Evolutionary conservation across 1,284 basidiomycete genomes (phyloP).

Genomic region (Trichosporon sp.): DNA sequence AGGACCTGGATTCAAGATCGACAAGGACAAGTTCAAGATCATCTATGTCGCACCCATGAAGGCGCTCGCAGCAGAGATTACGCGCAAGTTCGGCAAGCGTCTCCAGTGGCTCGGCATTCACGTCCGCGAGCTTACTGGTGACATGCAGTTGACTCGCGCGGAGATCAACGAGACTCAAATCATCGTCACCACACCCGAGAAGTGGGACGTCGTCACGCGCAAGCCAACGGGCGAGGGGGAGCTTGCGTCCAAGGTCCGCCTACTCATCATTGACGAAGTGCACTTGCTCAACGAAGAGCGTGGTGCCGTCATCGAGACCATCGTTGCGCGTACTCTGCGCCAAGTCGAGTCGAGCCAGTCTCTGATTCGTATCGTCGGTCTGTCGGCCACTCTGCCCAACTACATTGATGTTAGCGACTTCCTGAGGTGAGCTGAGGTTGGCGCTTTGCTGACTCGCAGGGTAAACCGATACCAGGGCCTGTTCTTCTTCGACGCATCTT

Average conservation of each 20-base stretch:
- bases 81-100: slow-evolving; percentile 84
- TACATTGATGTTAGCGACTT: slow-evolving; percentile 97
- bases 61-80: slow-evolving; percentile 91
- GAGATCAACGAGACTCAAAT: slow-evolving; percentile 97
- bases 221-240: slow-evolving; percentile 97
- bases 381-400: slow-evolving; percentile 97
- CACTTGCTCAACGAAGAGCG: slow-evolving; percentile 97
- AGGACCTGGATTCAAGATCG: slow-evolving; percentile 55
- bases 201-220: slow-evolving; percentile 99
- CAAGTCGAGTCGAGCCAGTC: slow-evolving; percentile 97
- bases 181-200: slow-evolving; percentile 98
- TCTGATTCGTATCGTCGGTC: slow-evolving; percentile 93
- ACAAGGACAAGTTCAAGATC: slow-evolving; percentile 80
- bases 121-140: slow-evolving; percentile 92
- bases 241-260: slow-evolving; percentile 81
- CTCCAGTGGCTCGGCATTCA: slow-evolving; percentile 83
- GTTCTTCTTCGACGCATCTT: slow-evolving; percentile 98
- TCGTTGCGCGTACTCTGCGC: slow-evolving; percentile 90
- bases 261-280: slow-evolving; percentile 97
- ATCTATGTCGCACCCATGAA: slow-evolving; percentile 99
- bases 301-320: slow-evolving; percentile 97
- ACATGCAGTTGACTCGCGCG: slow-evolving; percentile 94
- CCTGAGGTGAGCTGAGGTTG: slow-evolving; percentile 58
- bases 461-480: slow-evolving; percentile 87
- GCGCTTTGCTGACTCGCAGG: slow-evolving; percentile 49